Evolutionary conservation across 1,284 basidiomycete genomes (phyloP).

Genomic region (Sanghuangporus baumii): DNA sequence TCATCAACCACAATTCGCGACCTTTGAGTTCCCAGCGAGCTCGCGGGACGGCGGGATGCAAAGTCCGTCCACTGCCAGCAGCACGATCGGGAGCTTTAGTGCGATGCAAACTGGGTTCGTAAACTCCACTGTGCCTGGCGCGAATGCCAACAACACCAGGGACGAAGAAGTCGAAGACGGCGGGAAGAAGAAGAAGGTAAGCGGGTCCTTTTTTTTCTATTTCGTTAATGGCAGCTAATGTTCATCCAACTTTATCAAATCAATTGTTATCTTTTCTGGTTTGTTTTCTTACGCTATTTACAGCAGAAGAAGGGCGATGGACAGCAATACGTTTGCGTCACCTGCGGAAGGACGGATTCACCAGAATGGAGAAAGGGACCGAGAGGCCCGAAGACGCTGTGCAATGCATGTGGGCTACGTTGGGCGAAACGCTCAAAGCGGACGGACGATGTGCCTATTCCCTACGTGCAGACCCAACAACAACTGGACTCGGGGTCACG

Average conservation of each 20-base stretch:
- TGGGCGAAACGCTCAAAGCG: conserved; percentile 71
- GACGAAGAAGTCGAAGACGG: conserved; percentile 14
- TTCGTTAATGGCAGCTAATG: background rate
- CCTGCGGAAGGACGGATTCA: conserved; percentile 75
- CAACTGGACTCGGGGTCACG: background rate
- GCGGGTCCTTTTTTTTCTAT: background rate
- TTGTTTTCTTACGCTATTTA: background rate
- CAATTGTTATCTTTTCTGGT: background rate
- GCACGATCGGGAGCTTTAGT: background rate
- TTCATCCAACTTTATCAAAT: too few relatives aligned
- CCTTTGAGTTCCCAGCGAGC: background rate
- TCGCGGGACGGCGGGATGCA: background rate
- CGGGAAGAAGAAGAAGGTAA: conserved; percentile 12
- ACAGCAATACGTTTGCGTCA: conserved; percentile 65
- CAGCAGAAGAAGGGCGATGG: conserved; percentile 47
- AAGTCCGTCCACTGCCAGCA: conserved; percentile 4
- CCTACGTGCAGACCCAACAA: background rate
- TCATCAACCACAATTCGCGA: background rate
- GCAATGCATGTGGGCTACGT: conserved; percentile 81
- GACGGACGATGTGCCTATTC: conserved; percentile 26
- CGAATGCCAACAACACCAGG: background rate
- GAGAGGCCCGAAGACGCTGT: conserved; percentile 78
- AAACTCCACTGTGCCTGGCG: background rate
- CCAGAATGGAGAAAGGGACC: conserved; percentile 86
- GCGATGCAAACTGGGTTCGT: background rate